These are phyloP conservation scores for Hypsizygus ulmarius DNA, from an alignment of 1,284 basidiomycete genomes.

Conservation along the genomic window DNA sequence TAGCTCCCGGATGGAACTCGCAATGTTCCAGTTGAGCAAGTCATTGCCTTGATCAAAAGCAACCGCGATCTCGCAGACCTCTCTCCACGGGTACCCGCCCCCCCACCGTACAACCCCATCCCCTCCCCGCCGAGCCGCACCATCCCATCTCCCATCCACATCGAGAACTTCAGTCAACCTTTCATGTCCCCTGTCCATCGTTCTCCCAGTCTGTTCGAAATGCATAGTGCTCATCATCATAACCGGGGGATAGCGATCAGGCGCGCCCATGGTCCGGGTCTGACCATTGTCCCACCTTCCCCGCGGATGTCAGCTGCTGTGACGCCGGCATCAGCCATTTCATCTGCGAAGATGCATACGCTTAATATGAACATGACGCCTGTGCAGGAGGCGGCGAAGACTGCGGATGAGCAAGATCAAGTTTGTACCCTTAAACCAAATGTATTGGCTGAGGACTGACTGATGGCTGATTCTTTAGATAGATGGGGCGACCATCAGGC, in stretches of 20 bases:
- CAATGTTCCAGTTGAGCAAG: conserved; percentile 40
- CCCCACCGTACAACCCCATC: conserved; percentile 25
- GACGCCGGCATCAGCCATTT: conserved; percentile 4
- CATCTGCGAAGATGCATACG: conserved; percentile 9
- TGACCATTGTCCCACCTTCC: conserved; percentile 18
- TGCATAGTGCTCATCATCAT: conserved; percentile 22
- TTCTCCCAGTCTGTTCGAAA: conserved; percentile 29
- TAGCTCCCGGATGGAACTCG: conserved; percentile 39
- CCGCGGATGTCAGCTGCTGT: conserved; percentile 11
- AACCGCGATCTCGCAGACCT: conserved; percentile 27
- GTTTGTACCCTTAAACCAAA: not conserved
- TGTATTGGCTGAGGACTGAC: not conserved
- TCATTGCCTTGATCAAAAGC: conserved; percentile 36
- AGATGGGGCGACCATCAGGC: conserved; percentile 30
- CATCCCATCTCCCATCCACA: conserved; percentile 17
- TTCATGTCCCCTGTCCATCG: conserved; percentile 26
- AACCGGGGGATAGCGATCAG: conserved; percentile 19
- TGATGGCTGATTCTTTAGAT: conserved; percentile 11
- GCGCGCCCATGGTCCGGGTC: conserved; percentile 9
- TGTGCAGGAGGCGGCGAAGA: not conserved
- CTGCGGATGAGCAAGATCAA: not conserved
- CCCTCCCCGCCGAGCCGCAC: conserved; percentile 24
- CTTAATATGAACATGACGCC: not conserved
- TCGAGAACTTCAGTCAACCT: conserved; percentile 20
- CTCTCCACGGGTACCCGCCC: conserved; percentile 18